Evolutionary conservation across 805 yeast species (phyloP).

Genomic region (Lachancea lanzarotensis): DNA sequence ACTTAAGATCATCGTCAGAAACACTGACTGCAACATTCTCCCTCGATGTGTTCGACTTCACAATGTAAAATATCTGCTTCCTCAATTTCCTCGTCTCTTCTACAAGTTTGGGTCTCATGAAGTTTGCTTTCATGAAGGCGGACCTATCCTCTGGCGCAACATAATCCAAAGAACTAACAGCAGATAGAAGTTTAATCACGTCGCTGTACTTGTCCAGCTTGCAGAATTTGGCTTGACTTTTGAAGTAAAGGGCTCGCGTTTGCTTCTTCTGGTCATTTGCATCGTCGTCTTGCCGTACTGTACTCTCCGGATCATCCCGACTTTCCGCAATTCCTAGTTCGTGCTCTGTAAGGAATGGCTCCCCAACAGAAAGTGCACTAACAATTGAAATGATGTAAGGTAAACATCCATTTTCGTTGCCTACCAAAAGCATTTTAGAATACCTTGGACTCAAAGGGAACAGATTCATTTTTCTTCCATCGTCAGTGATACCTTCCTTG

Average conservation of each 20-base stretch:
- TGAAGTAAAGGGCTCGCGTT: slow-evolving; percentile 46
- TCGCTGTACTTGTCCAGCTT: slow-evolving; percentile 72
- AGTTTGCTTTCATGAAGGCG: slow-evolving; percentile 52
- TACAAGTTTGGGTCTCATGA: slow-evolving; percentile 72
- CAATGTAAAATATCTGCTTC: slow-evolving; percentile 70
- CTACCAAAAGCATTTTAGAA: slow-evolving; percentile 81
- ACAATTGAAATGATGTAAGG: slow-evolving; percentile 89
- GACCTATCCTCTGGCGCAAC: slow-evolving; percentile 43
- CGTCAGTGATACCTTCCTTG: slow-evolving; percentile 54
- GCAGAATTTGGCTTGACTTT: slow-evolving; percentile 54
- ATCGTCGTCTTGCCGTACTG: slow-evolving; percentile 22
- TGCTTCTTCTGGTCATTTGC: slow-evolving; percentile 36
- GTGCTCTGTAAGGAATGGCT: slow-evolving; percentile 71
- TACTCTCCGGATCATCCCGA: slow-evolving; percentile 25
- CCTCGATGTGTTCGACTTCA: slow-evolving; percentile 54
- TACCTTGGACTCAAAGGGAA: slow-evolving; percentile 94
- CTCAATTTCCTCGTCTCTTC: slow-evolving; percentile 79
- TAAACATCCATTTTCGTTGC: slow-evolving; percentile 79
- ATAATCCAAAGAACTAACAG: slow-evolving; percentile 82
- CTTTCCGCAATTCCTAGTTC: slow-evolving; percentile 50
- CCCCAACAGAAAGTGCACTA: slow-evolving; percentile 88
- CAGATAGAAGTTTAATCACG: slow-evolving; percentile 66
- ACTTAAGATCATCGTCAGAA: slow-evolving; percentile 39
- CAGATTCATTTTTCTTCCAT: slow-evolving; percentile 80
- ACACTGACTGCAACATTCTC: slow-evolving; percentile 51